Percentiles rank a stretch among this genome's conserved stretches.
Conservation (phyloP, 1,139 yeast species). For the Suhomyces yuchorum region DNA sequence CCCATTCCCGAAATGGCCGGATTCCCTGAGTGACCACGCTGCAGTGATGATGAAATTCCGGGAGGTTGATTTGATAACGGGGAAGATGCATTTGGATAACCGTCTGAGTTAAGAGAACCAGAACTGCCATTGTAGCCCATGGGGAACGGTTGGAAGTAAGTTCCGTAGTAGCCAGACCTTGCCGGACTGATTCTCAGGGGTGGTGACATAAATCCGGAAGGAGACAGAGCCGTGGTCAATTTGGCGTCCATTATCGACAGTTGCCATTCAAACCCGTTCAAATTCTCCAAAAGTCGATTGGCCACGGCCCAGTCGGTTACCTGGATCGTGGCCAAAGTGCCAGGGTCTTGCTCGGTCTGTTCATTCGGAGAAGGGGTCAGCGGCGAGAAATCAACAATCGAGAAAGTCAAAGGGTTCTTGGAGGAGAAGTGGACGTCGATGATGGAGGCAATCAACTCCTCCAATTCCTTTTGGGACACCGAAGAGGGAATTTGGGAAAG, state of each 20-base stretch:
- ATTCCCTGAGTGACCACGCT: not conserved
- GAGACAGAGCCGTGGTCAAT: not conserved
- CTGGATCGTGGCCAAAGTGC: slow-evolving; percentile 19
- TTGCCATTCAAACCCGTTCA: slow-evolving; percentile 33
- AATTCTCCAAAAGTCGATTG: slow-evolving; percentile 20
- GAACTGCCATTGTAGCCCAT: not conserved
- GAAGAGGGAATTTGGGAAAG: slow-evolving; percentile 16
- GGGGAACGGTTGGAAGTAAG: not conserved
- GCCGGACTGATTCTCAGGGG: not conserved
- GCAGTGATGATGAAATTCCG: not conserved
- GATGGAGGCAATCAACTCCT: slow-evolving; percentile 21
- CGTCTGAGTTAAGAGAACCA: not conserved
- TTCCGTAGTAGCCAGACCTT: not conserved
- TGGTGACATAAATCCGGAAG: not conserved
- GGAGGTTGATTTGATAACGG: not conserved
- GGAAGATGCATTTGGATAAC: not conserved
- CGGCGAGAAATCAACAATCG: slow-evolving; percentile 8
- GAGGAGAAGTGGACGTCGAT: slow-evolving; percentile 16
- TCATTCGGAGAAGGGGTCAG: not conserved
- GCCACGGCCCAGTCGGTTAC: slow-evolving; percentile 20
- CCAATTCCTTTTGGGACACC: slow-evolving; percentile 15
- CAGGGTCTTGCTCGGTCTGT: not conserved
- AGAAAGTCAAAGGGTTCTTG: slow-evolving; percentile 6
- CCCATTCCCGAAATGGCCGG: not conserved
- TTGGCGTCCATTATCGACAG: slow-evolving; percentile 24